Evolutionary conservation across 148 eudicot species (phyloP).

Genomic region (Agrostemma githago): DNA sequence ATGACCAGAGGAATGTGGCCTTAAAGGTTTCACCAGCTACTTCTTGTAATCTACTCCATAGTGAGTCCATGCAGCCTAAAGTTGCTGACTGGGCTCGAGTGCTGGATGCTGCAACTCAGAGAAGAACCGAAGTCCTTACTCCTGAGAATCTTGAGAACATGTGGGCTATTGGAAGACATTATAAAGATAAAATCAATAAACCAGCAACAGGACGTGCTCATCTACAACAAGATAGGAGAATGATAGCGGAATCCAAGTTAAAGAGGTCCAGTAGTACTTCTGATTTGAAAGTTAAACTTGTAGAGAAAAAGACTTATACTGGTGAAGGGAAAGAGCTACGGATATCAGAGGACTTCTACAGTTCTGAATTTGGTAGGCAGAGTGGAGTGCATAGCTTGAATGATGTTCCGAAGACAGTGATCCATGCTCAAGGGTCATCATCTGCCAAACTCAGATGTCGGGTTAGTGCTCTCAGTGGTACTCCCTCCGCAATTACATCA

Average conservation of each 20-base stretch:
- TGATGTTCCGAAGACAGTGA: constrained; percentile 41
- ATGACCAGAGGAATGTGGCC: constrained; percentile 26
- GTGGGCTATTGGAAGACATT: constrained; percentile 94
- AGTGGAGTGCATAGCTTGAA: constrained; percentile 29
- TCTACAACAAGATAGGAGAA: constrained; percentile 31
- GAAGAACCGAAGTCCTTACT: constrained; percentile 90
- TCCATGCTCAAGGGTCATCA: constrained; percentile 51
- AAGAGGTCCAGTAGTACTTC: constrained; percentile 85
- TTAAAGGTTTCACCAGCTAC: constrained; percentile 34
- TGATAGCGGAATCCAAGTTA: constrained; percentile 34
- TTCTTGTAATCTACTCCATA: constrained; percentile 22
- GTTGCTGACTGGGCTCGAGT: constrained; percentile 81
- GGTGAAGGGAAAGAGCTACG: constrained; percentile 43
- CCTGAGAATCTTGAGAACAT: constrained; percentile 97
- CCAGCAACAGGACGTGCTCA: constrained; percentile 36
- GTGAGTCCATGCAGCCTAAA: constrained; percentile 47
- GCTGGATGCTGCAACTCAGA: constrained; percentile 88
- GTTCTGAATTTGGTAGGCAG: constrained; percentile 44
- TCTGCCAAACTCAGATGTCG: constrained; percentile 73
- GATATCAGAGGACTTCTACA: constrained; percentile 75
- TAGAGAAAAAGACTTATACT: constrained; percentile 31
- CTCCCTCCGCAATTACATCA: background rate
- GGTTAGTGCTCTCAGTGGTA: constrained; percentile 40
- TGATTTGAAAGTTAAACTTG: constrained; percentile 43
- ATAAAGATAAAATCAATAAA: constrained; percentile 63